Base-by-base conservation (phyloP, 495 filamentous ascomycete genomes). In the Penicillium cosmopolitanum region DNA sequence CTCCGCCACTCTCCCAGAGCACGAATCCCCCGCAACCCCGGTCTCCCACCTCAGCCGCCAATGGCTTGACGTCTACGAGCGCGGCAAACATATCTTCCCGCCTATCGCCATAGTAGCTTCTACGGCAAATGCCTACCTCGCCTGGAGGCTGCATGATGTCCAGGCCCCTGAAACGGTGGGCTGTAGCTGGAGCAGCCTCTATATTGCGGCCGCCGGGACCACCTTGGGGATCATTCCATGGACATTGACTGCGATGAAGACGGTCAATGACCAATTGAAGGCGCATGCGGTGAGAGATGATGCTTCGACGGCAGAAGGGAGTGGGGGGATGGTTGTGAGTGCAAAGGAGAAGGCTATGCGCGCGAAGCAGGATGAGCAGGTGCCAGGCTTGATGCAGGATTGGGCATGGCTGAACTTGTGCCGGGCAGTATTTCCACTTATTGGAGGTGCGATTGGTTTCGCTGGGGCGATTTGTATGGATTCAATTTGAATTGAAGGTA, bases 151-250 rank as follows among this genome's bases (percentile, higher is more conserved):
- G 21, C 63, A 55, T 8, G 61, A 53, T 38, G 55, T 33, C 15
- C 55, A 53, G 15, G 60, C 23, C 23, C 58, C 63, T 15, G 51
- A 19, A 31, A 44, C 40, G 1, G 5, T 57, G 6, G 53, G 56
- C 2, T 57, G 16, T 13, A 61, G 58, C 33, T 61, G 53, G 66
- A 66, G 60, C 28, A 53, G 53, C 2, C 57, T 53, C 21, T 73
- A 72, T 53, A 38, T 65, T 21, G 56, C 58, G n/a, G 71, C 72
- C 4, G 58, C 63, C 3, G 47, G 53, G 23, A 47, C 60, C 10
- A 76, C 72, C 13, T 46, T 74, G 59, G 60, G 64, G 13, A 73
- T 74, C 38, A 50, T 70, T 2, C 72, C 73, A 15, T 79, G 59
- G 53, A 77, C 73, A 8, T n/a, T 72, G 1, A 50, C 61, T 5